Conservation (phyloP, 2,329 filamentous ascomycete species). For the Blumeriella jaapii region DNA sequence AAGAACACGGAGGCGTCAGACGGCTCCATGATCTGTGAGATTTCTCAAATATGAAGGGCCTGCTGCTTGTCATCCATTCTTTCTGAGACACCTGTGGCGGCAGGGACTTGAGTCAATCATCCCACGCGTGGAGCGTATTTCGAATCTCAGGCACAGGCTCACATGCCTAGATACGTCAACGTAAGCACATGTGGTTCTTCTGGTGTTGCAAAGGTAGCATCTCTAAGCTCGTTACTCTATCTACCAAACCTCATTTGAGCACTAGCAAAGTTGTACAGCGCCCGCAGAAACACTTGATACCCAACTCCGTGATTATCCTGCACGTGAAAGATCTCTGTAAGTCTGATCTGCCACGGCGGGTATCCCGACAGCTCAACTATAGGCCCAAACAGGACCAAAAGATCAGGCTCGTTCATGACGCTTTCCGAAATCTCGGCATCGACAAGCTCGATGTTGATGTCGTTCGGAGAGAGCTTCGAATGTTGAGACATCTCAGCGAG, state of each 20-base stretch:
- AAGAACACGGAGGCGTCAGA: too few species aligned
- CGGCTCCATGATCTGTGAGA: too few species aligned
- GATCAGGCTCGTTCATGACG: constrained; percentile 80
- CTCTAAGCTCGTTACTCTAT: constrained; percentile 12
- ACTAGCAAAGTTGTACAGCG: constrained; percentile 70
- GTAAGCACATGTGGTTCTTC: not conserved
- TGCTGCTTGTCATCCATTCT: too few species aligned
- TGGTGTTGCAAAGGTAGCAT: not conserved
- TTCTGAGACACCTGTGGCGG: too few species aligned
- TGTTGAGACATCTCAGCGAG: constrained; percentile 90
- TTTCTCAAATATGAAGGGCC: too few species aligned
- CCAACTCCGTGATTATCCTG: constrained; percentile 73
- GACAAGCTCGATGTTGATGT: constrained; percentile 77
- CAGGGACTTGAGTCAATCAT: too few species aligned
- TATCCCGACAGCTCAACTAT: constrained; percentile 80
- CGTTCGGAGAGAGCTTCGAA: constrained; percentile 65
- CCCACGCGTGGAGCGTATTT: too few species aligned
- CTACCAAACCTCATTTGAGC: constrained; percentile 69
- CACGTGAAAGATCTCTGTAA: constrained; percentile 85
- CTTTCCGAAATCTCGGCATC: constrained; percentile 74
- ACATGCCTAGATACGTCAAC: too few species aligned
- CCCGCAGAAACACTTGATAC: constrained; percentile 86
- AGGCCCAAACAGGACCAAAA: constrained; percentile 79
- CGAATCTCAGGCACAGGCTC: too few species aligned
- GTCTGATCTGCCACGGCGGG: constrained; percentile 87